A percentile compares a stretch with the other conserved stretches of the same genome.
Conservation (phyloP, 768 basidiomycete genomes). For the Chlorophyllum brunneum region DNA sequence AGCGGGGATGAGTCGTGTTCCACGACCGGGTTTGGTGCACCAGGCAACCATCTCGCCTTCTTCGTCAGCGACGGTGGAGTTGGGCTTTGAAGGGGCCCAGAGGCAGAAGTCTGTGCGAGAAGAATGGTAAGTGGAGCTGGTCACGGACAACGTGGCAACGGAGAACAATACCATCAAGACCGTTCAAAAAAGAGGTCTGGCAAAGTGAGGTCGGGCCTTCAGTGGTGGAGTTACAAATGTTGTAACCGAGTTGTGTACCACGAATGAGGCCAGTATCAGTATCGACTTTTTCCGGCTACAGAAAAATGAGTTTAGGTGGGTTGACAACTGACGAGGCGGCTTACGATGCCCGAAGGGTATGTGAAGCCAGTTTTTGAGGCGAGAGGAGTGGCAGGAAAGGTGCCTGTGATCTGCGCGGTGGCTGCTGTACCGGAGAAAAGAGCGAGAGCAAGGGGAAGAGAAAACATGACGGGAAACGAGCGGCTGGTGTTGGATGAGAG, state of each 20-base stretch:
- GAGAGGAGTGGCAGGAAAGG: slow-evolving; percentile 38
- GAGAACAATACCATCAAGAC: slow-evolving; percentile 32
- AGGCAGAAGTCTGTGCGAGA: slow-evolving; percentile 57
- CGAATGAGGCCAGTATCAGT: slow-evolving; percentile 27
- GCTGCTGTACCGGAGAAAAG: slow-evolving; percentile 14
- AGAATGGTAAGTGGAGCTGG: neutral
- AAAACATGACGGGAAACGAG: slow-evolving; percentile 7
- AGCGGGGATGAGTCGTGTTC: slow-evolving; percentile 69
- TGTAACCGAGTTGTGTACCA: slow-evolving; percentile 57
- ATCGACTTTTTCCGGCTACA: slow-evolving; percentile 28
- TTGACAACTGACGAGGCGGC: slow-evolving; percentile 14
- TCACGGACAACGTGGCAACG: neutral
- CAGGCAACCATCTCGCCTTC: slow-evolving; percentile 74
- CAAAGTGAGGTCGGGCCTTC: slow-evolving; percentile 52
- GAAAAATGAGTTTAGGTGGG: neutral
- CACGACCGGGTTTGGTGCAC: slow-evolving; percentile 69
- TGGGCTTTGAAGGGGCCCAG: slow-evolving; percentile 52
- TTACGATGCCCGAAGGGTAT: slow-evolving; percentile 37
- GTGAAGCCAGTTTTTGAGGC: slow-evolving; percentile 33
- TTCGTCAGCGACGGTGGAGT: slow-evolving; percentile 55
- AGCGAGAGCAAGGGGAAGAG: slow-evolving; percentile 18
- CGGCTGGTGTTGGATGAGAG: neutral
- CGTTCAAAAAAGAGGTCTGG: slow-evolving; percentile 58
- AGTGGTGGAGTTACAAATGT: slow-evolving; percentile 64
- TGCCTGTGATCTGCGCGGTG: slow-evolving; percentile 24